Evolutionary conservation across 768 basidiomycete genomes (phyloP).

Genomic region (Serendipita indica): DNA sequence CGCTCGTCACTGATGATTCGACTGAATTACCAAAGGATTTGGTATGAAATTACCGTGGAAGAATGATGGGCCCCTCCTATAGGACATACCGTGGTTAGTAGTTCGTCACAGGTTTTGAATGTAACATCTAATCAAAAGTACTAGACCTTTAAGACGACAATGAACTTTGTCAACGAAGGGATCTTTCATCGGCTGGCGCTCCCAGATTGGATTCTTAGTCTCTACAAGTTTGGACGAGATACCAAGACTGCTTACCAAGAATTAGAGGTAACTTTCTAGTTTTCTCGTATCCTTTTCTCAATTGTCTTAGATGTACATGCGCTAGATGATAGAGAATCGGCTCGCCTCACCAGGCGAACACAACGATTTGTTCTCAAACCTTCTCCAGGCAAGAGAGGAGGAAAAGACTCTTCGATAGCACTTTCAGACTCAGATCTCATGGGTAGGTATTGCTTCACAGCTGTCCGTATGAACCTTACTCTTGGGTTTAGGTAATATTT

Average conservation of each 20-base stretch:
- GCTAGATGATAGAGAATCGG: constrained; percentile 40
- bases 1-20: neutral
- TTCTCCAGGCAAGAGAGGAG: constrained; percentile 36
- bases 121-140: neutral
- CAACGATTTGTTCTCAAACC: constrained; percentile 36
- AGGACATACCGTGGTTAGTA: neutral
- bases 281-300: neutral
- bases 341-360: constrained; percentile 20
- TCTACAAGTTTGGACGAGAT: neutral
- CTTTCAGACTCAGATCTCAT: constrained; percentile 33
- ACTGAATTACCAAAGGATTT: neutral
- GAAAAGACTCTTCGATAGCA: constrained; percentile 22
- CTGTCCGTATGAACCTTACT: neutral
- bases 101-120: neutral
- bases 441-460: constrained; percentile 17
- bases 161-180: neutral
- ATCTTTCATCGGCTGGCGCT: neutral
- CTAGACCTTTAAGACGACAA: neutral
- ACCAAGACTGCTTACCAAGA: neutral
- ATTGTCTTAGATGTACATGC: constrained; percentile 28
- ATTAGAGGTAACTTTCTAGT: neutral
- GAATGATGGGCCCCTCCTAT: neutral
- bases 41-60: neutral
- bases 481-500: constrained; percentile 10
- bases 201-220: constrained; percentile 4